phyloP scores from a whole-genome alignment of 495 filamentous ascomycete species.

The Aspergillus mulundensis region DNA sequence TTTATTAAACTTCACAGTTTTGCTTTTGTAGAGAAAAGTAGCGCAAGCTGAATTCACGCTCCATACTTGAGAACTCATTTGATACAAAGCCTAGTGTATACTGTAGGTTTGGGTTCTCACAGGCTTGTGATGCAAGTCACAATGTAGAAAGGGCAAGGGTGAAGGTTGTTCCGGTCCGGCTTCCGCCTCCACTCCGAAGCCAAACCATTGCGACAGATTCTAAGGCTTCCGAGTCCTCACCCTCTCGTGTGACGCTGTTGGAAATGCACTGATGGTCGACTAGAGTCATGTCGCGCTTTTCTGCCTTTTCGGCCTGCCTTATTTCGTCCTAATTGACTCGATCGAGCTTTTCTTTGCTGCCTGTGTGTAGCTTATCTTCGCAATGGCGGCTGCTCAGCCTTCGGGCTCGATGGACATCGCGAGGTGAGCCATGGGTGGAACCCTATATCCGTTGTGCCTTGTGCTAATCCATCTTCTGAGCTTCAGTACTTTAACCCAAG shows the following conservation, averaged over 20 bases:
- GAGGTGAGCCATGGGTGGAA: constrained; percentile 25
- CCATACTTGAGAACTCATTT: no score
- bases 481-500: constrained; percentile 67
- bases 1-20: no score
- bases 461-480: constrained; percentile 1
- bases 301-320: constrained; percentile 7
- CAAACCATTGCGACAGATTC: constrained; percentile 14
- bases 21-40: no score
- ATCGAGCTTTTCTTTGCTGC: background rate
- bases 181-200: constrained; percentile 12
- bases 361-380: background rate
- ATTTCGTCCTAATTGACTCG: constrained; percentile 7
- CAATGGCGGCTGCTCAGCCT: constrained; percentile 42
- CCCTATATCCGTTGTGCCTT: background rate
- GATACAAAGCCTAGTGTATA: no score
- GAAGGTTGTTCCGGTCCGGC: constrained; percentile 23
- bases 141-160: background rate
- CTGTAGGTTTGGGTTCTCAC: no score
- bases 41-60: no score
- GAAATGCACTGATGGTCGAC: constrained; percentile 17
- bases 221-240: background rate
- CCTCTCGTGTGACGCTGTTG: constrained; percentile 7
- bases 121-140: no score
- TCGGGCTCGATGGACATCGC: constrained; percentile 46
- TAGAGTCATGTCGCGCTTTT: constrained; percentile 19